Evolutionary conservation across 169 alveolate genomes (phyloP).

Genomic region (Plasmodium blacklocki): DNA sequence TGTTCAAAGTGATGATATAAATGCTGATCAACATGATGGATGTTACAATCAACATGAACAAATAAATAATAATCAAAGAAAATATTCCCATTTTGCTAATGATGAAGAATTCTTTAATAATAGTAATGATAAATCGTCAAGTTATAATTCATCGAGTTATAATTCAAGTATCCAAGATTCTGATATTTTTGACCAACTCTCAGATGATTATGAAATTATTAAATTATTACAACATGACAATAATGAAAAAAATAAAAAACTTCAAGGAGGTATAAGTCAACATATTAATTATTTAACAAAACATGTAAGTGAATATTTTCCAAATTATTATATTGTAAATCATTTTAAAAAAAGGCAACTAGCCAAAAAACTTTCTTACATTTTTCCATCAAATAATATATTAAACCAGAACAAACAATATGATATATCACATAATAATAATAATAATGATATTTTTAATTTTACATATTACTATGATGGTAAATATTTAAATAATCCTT

Average conservation of each 20-base stretch:
- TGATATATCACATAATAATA: no score
- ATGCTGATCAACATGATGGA: neutral
- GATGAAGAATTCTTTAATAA: neutral
- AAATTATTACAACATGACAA: slow-evolving; percentile 42
- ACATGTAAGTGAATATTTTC: slow-evolving; percentile 72
- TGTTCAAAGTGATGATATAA: neutral
- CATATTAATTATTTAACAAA: slow-evolving; percentile 73
- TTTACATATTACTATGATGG: neutral
- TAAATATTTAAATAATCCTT: slow-evolving; percentile 21
- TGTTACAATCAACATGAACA: neutral
- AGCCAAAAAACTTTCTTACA: slow-evolving; percentile 52
- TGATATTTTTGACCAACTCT: slow-evolving; percentile 56
- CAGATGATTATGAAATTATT: slow-evolving; percentile 77
- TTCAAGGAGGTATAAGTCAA: slow-evolving; percentile 54
- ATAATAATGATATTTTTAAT: neutral
- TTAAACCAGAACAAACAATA: no score
- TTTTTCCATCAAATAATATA: slow-evolving; percentile 13
- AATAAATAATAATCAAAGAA: neutral
- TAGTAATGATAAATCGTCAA: slow-evolving; percentile 17
- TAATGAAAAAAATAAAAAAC: slow-evolving; percentile 21
- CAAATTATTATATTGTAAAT: slow-evolving; percentile 60
- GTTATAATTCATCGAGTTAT: slow-evolving; percentile 26
- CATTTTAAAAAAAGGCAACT: slow-evolving; percentile 27
- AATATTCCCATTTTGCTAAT: neutral
- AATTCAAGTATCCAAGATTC: slow-evolving; percentile 58